Conservation (phyloP, 2,329 filamentous ascomycete genomes). For the Biscogniauxia marginata region DNA sequence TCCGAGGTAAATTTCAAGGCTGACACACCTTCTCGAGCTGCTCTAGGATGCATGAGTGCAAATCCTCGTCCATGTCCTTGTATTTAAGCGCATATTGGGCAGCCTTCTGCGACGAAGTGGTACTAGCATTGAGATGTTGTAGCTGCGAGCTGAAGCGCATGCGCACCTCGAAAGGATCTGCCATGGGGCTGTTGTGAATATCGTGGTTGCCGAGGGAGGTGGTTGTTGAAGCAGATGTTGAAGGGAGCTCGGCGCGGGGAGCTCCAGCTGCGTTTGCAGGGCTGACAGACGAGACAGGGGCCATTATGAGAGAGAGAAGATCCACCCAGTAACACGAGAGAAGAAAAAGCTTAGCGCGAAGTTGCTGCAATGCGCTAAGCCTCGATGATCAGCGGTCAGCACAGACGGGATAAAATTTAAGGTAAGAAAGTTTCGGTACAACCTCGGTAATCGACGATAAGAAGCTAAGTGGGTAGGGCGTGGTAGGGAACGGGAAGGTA, state of each 20-base stretch:
- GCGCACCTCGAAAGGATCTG: conserved; percentile 95
- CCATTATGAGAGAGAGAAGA: not conserved
- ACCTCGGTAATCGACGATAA: conserved; percentile 16
- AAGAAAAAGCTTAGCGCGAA: not conserved
- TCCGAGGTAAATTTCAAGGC: too few relatives aligned
- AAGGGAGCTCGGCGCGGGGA: conserved; percentile 11
- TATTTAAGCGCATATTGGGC: conserved; percentile 94
- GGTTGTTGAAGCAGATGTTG: not conserved
- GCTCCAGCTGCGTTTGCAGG: conserved; percentile 3
- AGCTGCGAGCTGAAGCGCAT: conserved; percentile 93
- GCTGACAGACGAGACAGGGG: not conserved
- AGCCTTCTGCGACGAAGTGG: conserved; percentile 85
- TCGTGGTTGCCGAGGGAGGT: not conserved
- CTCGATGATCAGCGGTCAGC: not conserved
- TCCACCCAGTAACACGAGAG: not conserved
- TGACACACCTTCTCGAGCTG: conserved; percentile 89
- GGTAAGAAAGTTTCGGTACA: conserved; percentile 14
- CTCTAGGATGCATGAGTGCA: conserved; percentile 96
- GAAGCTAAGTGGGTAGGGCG: not conserved
- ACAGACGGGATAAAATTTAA: not conserved
- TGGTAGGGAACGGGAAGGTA: not conserved
- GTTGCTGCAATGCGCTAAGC: not conserved
- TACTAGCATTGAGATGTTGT: conserved; percentile 85
- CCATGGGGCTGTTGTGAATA: conserved; percentile 39
- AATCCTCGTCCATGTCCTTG: conserved; percentile 91